Base-by-base conservation (phyloP, 192 early-diverging fungal species). In the Thoreauomyces humboldtii region DNA sequence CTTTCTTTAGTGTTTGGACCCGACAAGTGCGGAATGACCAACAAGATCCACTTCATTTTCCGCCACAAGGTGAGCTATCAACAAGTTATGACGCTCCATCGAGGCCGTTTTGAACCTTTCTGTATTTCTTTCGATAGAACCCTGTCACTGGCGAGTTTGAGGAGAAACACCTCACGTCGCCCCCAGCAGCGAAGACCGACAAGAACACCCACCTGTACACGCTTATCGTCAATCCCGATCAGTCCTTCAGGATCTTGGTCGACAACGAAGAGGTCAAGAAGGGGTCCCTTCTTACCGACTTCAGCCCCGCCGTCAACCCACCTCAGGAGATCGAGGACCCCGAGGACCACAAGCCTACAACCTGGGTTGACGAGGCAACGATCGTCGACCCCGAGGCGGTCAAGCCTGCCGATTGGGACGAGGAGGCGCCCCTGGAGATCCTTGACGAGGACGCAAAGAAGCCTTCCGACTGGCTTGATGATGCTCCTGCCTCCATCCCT, bases 31-130 rank as follows among this genome's bases (percentile, higher is more conserved):
- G 96, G 94, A 36, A 59, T 82, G 44, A 89, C 86, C 73, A 91
- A 89, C 81, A 94, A 93, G 63, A 84, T 96, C 27, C 94, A 96
- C 75, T 87, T 96, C 45, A 96, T 96, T 69, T 92, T 91, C 84
- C 81, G 91, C 25, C 92, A 96, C 83, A 83, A 86, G 67, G 67
- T 69, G 28, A 41, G 42, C 7, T 29, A 61, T 47, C n/a, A n/a
- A n/a, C n/a, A n/a, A n/a, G n/a, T 58, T 7, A 58, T 7, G 32
- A 7, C 42, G 22, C 37, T 58, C 15, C 42, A 35, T 7, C 33
- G 12, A 28, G n/a, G 7, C 33, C 38, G 7, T 11, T 32, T n/a
- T n/a, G n/a, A n/a, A n/a, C n/a, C 9, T n/a, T n/a, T n/a, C n/a
- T n/a, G n/a, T n/a, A n/a, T n/a, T n/a, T n/a, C n/a, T n/a, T n/a